phyloP scores from a whole-genome alignment of 768 basidiomycete genomes.

The Clitopilus hobsonii region DNA sequence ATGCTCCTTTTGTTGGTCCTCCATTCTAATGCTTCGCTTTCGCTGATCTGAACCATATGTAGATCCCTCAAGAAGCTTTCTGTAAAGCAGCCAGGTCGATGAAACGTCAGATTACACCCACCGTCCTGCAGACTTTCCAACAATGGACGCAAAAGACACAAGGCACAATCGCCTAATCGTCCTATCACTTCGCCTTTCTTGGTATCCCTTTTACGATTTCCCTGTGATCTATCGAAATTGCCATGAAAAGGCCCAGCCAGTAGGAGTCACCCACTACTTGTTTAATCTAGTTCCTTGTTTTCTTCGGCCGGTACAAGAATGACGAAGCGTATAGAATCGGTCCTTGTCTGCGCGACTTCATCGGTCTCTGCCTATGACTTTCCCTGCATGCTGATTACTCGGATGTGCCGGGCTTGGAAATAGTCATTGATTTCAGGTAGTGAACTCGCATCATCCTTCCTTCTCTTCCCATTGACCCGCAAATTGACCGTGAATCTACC shows the following conservation, averaged over 20 bases:
- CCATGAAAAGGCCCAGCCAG: too few species aligned
- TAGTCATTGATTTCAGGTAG: background rate
- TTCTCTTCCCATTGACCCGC: too few species aligned
- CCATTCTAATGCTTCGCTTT: background rate
- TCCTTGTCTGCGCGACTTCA: too few species aligned
- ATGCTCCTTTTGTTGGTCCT: conserved; percentile 58
- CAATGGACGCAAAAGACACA: conserved; percentile 49
- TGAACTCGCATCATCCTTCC: background rate
- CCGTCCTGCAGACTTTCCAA: conserved; percentile 66
- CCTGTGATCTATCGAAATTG: too few species aligned
- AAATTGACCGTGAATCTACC: too few species aligned
- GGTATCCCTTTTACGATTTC: too few species aligned
- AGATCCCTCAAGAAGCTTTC: conserved; percentile 80
- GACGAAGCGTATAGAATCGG: too few species aligned
- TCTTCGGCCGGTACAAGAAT: too few species aligned
- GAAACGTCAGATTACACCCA: conserved; percentile 81
- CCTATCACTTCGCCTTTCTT: background rate
- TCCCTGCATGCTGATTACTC: too few species aligned
- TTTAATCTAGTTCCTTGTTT: too few species aligned
- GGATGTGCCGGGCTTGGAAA: background rate
- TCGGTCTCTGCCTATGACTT: too few species aligned
- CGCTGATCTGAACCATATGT: background rate
- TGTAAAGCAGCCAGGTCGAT: conserved; percentile 65
- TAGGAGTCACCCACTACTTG: too few species aligned
- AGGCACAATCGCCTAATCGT: conserved; percentile 4